phyloP scores from a whole-genome alignment of 208 protist species.

The Entamoeba invadens region DNA sequence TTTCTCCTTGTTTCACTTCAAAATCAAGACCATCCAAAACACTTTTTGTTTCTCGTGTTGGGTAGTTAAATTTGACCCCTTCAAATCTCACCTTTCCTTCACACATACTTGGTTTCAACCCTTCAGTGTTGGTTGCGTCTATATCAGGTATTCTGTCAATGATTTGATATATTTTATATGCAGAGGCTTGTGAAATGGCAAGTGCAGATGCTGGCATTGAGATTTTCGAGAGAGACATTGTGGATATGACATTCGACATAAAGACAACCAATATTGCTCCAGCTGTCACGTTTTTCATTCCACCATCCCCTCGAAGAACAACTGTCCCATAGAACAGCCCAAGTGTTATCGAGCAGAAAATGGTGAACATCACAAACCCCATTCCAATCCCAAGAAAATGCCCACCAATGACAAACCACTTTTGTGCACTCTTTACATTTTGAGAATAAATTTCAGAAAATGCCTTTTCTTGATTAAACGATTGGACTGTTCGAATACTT shows the following conservation, averaged over 20 bases:
- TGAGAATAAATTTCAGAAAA: not conserved
- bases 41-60: not conserved
- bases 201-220: not conserved
- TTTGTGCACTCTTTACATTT: not conserved
- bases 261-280: not conserved
- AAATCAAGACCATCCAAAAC: not conserved
- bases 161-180: not conserved
- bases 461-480: not conserved
- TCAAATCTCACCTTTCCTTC: not conserved
- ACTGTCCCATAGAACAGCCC: not conserved
- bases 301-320: not conserved
- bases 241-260: not conserved
- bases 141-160: not conserved
- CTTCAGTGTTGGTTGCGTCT: not conserved
- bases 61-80: not conserved
- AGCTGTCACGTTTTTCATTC: not conserved
- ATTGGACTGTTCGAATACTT: not conserved
- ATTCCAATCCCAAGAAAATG: not conserved
- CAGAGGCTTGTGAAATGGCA: not conserved
- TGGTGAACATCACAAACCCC: not conserved
- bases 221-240: not conserved
- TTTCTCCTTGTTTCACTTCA: constrained; percentile 38
- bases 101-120: not conserved
- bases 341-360: not conserved
- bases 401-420: not conserved